A percentile compares a stretch with the other conserved stretches of the same genome.
These are phyloP conservation scores for Raffaelea arxii DNA, from an alignment of 2,329 filamentous ascomycete species.

Conservation along the genomic window DNA sequence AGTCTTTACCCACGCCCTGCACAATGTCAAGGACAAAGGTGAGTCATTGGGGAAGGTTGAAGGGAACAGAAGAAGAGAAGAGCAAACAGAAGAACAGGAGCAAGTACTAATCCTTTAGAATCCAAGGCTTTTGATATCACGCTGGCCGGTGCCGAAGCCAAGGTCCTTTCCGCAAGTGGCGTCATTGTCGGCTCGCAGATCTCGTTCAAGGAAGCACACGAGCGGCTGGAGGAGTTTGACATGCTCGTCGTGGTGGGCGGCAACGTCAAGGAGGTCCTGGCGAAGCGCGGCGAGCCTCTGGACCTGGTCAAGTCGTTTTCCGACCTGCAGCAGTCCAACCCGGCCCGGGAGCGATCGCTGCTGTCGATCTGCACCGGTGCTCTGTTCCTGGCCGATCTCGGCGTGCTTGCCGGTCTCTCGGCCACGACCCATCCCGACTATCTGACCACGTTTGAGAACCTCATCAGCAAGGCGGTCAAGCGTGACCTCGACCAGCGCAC, in stretches of 20 bases:
- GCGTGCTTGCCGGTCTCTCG: slow-evolving; percentile 67
- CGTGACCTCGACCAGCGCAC: slow-evolving; percentile 65
- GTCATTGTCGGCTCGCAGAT: slow-evolving; percentile 65
- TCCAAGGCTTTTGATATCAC: slow-evolving; percentile 51
- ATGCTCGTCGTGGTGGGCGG: slow-evolving; percentile 71
- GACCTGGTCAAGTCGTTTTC: slow-evolving; percentile 65
- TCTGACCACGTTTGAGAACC: slow-evolving; percentile 70
- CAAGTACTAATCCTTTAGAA: slow-evolving; percentile 21
- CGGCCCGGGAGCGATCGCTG: slow-evolving; percentile 69
- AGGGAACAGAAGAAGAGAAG: not conserved
- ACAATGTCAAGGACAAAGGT: slow-evolving; percentile 44
- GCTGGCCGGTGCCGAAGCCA: slow-evolving; percentile 41
- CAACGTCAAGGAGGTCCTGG: slow-evolving; percentile 51
- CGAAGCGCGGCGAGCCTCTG: slow-evolving; percentile 59
- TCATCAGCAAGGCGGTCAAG: slow-evolving; percentile 65
- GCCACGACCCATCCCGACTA: slow-evolving; percentile 77
- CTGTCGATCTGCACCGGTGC: slow-evolving; percentile 72
- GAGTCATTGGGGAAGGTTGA: slow-evolving; percentile 18
- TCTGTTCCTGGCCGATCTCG: slow-evolving; percentile 66
- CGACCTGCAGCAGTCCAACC: slow-evolving; percentile 71
- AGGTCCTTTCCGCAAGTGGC: slow-evolving; percentile 51
- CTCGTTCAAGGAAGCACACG: slow-evolving; percentile 67
- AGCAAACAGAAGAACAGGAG: not conserved
- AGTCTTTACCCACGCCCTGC: slow-evolving; percentile 39
- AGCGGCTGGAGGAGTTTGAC: slow-evolving; percentile 66